A percentile compares a stretch with the other conserved stretches of the same genome.
Conservation (phyloP, 257 asterid genomes). For the Scutellaria barbata region DNA sequence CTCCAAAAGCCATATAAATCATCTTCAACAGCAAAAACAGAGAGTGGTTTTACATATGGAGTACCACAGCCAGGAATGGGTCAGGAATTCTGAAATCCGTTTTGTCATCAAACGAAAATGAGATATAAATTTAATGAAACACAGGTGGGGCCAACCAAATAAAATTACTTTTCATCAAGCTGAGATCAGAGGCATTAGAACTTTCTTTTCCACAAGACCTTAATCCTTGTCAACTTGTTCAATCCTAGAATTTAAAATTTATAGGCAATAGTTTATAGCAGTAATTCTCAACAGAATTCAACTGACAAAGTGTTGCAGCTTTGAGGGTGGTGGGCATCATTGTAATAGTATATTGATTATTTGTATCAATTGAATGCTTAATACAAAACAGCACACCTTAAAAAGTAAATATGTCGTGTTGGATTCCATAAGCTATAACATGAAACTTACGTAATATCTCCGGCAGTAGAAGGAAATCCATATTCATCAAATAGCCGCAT, state of each 20-base stretch:
- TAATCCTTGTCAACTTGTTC: constrained; percentile 8
- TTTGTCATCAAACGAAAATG: constrained; percentile 1
- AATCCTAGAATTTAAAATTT: neutral
- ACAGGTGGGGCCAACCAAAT: neutral
- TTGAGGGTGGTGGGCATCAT: constrained; percentile 4
- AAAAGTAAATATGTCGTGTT: constrained; percentile 6
- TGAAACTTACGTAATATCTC: constrained; percentile 89
- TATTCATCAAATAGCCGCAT: constrained; percentile 99
- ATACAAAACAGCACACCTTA: constrained; percentile 20
- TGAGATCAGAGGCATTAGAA: constrained; percentile 8
- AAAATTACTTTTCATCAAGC: neutral
- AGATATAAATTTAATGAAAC: neutral
- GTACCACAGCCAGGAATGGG: neutral
- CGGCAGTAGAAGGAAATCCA: constrained; percentile 99
- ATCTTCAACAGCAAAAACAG: neutral
- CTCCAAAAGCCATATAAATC: neutral
- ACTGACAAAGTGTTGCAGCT: constrained; percentile 3
- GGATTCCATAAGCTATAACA: constrained; percentile 28
- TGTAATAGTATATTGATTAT: neutral
- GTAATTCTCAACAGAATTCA: constrained; percentile 10
- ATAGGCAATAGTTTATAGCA: constrained; percentile 16
- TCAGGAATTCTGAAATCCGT: neutral
- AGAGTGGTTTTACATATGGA: neutral
- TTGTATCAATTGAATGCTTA: constrained; percentile 3
- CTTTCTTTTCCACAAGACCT: neutral